Percentiles rank a stretch among this genome's conserved stretches.
phyloP scores from a whole-genome alignment of 345 rosid genomes.

The Carallia brachiata region DNA sequence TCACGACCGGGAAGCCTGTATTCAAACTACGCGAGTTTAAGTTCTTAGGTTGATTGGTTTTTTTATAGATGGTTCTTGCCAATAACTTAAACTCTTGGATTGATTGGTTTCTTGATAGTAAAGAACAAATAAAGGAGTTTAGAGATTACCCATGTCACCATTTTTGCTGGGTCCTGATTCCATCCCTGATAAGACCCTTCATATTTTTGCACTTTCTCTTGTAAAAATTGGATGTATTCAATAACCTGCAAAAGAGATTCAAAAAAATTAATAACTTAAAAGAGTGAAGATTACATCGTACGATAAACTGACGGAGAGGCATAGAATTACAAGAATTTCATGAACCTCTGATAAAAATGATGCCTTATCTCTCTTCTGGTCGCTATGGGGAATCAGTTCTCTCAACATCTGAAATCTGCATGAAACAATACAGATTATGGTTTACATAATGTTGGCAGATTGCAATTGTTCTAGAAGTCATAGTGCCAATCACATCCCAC shows the following conservation, averaged over 20 bases:
- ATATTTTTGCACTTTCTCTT: constrained; percentile 67
- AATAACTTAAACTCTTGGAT: too few species aligned
- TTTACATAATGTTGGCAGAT: neutral
- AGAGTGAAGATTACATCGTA: neutral
- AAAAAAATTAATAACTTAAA: constrained; percentile 7
- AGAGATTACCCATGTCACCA: constrained; percentile 65
- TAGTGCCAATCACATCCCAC: neutral
- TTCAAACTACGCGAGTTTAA: too few species aligned
- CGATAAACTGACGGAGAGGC: neutral
- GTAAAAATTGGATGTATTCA: constrained; percentile 88
- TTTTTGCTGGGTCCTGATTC: constrained; percentile 67
- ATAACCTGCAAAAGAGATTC: constrained; percentile 58
- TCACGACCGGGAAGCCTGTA: too few species aligned
- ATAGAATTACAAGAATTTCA: neutral
- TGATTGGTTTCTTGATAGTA: neutral
- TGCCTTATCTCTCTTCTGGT: constrained; percentile 95
- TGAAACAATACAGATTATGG: neutral
- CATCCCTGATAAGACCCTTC: constrained; percentile 72
- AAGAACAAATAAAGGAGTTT: constrained; percentile 6
- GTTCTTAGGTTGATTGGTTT: too few species aligned
- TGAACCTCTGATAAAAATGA: constrained; percentile 89
- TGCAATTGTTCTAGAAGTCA: neutral
- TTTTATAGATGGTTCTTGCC: too few species aligned
- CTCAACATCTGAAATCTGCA: constrained; percentile 92
- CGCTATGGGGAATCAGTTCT: constrained; percentile 79